These are phyloP conservation scores for Phytophthora niederhauseri DNA, from an alignment of 352 stramenopile species.

Conservation along the genomic window DNA sequence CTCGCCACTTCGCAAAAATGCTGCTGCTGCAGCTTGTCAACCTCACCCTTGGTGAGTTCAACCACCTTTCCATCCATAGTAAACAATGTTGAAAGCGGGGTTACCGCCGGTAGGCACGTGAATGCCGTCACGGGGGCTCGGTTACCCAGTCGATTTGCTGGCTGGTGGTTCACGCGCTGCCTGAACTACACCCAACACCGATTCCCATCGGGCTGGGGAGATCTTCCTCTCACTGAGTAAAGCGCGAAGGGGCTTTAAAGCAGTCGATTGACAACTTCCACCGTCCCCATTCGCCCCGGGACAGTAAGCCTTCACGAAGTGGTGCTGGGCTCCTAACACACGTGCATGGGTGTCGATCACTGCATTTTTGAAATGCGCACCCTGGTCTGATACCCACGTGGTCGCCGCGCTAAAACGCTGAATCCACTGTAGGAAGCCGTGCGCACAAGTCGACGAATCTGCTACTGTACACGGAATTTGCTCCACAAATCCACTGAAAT, in stretches of 20 bases:
- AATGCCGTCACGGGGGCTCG: not conserved
- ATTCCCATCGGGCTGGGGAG: not conserved
- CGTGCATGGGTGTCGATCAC: not conserved
- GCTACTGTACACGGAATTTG: too few species aligned
- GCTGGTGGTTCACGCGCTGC: not conserved
- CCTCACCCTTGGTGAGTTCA: not conserved
- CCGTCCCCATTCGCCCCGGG: too few species aligned
- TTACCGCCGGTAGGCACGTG: not conserved
- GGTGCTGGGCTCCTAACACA: not conserved
- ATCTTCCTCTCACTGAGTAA: constrained; percentile 1
- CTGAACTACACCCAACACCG: not conserved
- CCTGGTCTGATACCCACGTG: not conserved
- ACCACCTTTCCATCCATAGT: not conserved
- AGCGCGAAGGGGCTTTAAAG: constrained; percentile 2
- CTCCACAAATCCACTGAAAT: not conserved
- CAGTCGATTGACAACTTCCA: not conserved
- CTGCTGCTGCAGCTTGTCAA: not conserved
- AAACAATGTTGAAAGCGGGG: not conserved
- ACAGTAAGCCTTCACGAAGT: not conserved
- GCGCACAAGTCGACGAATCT: not conserved
- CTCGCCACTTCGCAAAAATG: not conserved
- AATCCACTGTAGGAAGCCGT: not conserved
- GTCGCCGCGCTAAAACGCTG: not conserved
- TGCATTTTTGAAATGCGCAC: not conserved
- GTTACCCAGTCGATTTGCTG: not conserved